Evolutionary conservation across 2,329 filamentous ascomycete genomes (phyloP), one percentile per base, ranked within the genome.

Genomic region (Claviceps sp.): DNA sequence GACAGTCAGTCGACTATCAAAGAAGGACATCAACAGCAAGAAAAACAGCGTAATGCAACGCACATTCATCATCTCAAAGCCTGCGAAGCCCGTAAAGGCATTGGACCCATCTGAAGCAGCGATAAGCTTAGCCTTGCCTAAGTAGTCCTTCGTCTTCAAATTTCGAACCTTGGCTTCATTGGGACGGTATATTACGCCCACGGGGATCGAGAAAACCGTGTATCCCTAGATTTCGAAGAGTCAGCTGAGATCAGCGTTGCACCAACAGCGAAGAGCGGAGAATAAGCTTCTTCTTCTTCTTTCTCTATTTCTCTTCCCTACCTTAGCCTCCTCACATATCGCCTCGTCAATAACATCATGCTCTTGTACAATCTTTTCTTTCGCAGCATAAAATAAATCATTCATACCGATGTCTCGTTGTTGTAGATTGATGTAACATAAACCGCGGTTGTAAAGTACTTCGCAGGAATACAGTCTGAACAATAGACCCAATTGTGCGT

Each of bases 81-180:
- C 88, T 56, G 85, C 76, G 66, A 90, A 91, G 45, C 88, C 88
- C 45, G 85, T 91, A 61, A 88, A 93, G 26, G 82, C 85, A 67
- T 90, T 91, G 57, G 78, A 72, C 52, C 84, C 78, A 62, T 95
- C 89, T 1, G 88, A 87, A 26, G 90, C 87, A 24, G 93, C 93
- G 8, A 98, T 87, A 38, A 98, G 75, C 55, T 89, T 81, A n/a
- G 93, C 89, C 69, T 96, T 96, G 55, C 93, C 93, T 3, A 98
- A 81, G 62, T 98, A 98, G 65, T 98, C 90, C 67, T 97, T 97
- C 22, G 89, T 88, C 74, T 96, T 95, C 62, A 98, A 74, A 63
- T 98, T 98, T 70, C 94, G 94, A 59, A 98, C 93, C 70, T 98
- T 98, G 57, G 93, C 90, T 62, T 95, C 90, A 65, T 96, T 97